Conservation (phyloP, 208 protist species). For the Vickermania ingenoplastis region DNA sequence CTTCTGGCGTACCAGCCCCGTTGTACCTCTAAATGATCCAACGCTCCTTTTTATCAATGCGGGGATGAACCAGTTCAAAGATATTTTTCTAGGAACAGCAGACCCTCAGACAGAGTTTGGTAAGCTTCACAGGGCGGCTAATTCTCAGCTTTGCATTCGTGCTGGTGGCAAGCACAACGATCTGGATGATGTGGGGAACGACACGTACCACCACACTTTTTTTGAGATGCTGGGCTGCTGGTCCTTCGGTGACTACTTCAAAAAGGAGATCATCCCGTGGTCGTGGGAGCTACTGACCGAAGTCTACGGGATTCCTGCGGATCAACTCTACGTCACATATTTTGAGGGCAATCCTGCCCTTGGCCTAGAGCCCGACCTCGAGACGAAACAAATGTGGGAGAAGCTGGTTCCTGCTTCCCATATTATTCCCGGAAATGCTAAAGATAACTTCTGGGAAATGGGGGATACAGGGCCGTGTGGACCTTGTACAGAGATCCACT, state of each 20-base stretch:
- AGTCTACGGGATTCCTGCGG: conserved; percentile 89
- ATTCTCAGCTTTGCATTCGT: conserved; percentile 99
- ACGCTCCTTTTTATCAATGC: conserved; percentile 99
- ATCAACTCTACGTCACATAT: conserved; percentile 98
- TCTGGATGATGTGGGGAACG: conserved; percentile 98
- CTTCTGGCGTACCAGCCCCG: conserved; percentile 86
- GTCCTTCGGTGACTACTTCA: conserved; percentile 99
- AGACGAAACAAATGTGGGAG: conserved; percentile 92
- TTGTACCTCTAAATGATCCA: conserved; percentile 96
- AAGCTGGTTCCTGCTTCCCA: conserved; percentile 83
- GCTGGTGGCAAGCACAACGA: conserved; percentile 99
- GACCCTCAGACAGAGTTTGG: conserved; percentile 91
- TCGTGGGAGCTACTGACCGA: conserved; percentile 96
- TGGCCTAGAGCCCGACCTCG: conserved; percentile 85
- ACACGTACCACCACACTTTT: conserved; percentile 99
- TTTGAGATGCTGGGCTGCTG: conserved; percentile 99
- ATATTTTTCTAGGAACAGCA: conserved; percentile 94
- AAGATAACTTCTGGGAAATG: conserved; percentile 99
- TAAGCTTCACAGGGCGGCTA: conserved; percentile 91
- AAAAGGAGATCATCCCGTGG: conserved; percentile 96
- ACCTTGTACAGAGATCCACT: conserved; percentile 98
- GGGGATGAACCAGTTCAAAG: conserved; percentile 98
- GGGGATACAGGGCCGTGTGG: conserved; percentile 97
- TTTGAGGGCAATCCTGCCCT: conserved; percentile 92
- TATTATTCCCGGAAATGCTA: conserved; percentile 89